phyloP scores from a whole-genome alignment of 768 basidiomycete genomes.

The Leccinum incarnatum region DNA sequence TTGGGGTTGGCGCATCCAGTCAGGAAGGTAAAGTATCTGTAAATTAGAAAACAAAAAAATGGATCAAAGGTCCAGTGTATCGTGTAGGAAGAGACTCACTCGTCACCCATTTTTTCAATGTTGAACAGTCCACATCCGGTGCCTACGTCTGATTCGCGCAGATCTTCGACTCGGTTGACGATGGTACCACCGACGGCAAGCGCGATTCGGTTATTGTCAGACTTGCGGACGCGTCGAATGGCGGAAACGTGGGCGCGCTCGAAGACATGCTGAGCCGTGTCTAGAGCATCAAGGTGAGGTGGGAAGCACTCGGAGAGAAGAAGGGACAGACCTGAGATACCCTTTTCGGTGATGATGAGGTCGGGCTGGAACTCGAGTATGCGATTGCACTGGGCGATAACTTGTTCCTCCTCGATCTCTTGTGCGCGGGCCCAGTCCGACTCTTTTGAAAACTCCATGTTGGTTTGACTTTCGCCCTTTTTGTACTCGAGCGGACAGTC shows the following conservation, averaged over 20 bases:
- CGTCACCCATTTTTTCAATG: too few species aligned
- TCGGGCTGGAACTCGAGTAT: slow-evolving; percentile 95
- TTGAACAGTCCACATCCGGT: too few species aligned
- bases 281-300: slow-evolving; percentile 36
- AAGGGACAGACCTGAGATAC: slow-evolving; percentile 69
- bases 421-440: slow-evolving; percentile 89
- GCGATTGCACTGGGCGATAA: slow-evolving; percentile 78
- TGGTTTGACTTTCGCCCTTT: slow-evolving; percentile 97
- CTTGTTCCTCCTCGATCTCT: slow-evolving; percentile 96
- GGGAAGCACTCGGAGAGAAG: background rate
- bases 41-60: background rate
- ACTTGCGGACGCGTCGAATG: slow-evolving; percentile 95
- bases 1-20: slow-evolving; percentile 89
- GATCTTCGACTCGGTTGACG: too few species aligned
- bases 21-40: slow-evolving; percentile 94
- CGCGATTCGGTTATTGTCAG: slow-evolving; percentile 98
- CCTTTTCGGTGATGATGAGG: slow-evolving; percentile 95
- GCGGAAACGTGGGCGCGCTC: slow-evolving; percentile 87
- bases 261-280: slow-evolving; percentile 90
- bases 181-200: slow-evolving; percentile 47
- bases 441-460: slow-evolving; percentile 96
- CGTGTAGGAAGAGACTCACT: too few species aligned
- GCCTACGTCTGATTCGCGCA: too few species aligned
- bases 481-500: slow-evolving; percentile 99
- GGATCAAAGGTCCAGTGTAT: too few species aligned